These are phyloP conservation scores for Aspergillus awamori DNA, from an alignment of 2,329 filamentous ascomycete genomes.

Conservation along the genomic window DNA sequence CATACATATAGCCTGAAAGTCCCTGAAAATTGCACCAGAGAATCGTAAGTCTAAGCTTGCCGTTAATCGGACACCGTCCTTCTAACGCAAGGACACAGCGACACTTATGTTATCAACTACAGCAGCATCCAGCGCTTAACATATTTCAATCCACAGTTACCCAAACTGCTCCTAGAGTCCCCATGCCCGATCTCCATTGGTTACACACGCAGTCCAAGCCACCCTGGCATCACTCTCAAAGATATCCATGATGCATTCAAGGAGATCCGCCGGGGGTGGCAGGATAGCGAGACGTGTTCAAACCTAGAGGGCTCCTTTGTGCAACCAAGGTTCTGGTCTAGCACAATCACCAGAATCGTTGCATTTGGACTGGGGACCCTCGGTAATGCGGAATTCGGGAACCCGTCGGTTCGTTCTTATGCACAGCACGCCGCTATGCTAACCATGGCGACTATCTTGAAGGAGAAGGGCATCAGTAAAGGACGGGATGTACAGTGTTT, in stretches of 20 bases:
- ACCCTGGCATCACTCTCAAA: conserved; percentile 2
- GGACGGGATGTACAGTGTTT: conserved; percentile 24
- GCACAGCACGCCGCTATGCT: conserved; percentile 31
- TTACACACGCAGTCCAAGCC: conserved; percentile 15
- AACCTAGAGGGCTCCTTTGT: conserved; percentile 19
- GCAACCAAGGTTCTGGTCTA: not conserved
- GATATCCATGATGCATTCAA: conserved; percentile 16
- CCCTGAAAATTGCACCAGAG: conserved; percentile 20
- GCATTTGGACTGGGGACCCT: conserved; percentile 28
- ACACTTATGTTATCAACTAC: conserved; percentile 20
- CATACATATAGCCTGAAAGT: conserved; percentile 22
- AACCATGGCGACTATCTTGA: conserved; percentile 23
- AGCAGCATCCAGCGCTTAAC: conserved; percentile 24
- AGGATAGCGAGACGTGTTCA: conserved; percentile 21
- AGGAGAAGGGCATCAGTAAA: conserved; percentile 8
- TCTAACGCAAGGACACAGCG: not conserved
- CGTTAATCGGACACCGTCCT: no score
- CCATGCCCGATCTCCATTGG: conserved; percentile 22
- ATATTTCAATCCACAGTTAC: conserved; percentile 14
- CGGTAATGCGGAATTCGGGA: conserved; percentile 7
- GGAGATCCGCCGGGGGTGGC: conserved; percentile 22
- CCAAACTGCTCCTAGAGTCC: conserved; percentile 16
- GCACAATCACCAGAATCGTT: conserved; percentile 28
- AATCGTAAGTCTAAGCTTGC: conserved; percentile 16
- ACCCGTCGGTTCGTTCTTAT: conserved; percentile 16